phyloP scores from a whole-genome alignment of 169 alveolate genomes.

The Blepharisma undulans region DNA sequence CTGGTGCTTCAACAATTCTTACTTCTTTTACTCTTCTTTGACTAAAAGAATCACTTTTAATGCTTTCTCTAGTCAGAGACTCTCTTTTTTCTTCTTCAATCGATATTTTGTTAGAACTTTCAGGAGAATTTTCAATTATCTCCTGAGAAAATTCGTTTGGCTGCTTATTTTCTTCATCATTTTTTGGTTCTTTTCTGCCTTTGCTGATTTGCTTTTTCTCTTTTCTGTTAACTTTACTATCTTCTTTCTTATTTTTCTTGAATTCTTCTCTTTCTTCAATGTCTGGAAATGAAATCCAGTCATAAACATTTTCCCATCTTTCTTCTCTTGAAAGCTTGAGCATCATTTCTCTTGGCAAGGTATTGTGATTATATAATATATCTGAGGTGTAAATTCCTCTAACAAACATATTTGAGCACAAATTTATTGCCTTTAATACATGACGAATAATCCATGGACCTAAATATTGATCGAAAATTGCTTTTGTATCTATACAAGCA shows the following conservation, averaged over 20 bases:
- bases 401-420: constrained; percentile 67
- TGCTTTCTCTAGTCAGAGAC: not conserved
- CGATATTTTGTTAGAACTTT: not conserved
- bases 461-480: constrained; percentile 43
- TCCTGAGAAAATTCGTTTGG: not conserved
- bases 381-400: constrained; percentile 81
- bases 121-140: not conserved
- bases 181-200: not conserved
- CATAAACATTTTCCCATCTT: constrained; percentile 41
- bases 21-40: not conserved
- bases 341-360: constrained; percentile 69
- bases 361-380: constrained; percentile 53
- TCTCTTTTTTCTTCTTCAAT: not conserved
- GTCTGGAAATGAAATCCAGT: not conserved
- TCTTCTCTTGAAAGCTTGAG: constrained; percentile 45
- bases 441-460: constrained; percentile 52
- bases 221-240: not conserved
- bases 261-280: not conserved
- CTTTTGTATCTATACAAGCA: constrained; percentile 44
- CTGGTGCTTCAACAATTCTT: not conserved
- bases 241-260: not conserved
- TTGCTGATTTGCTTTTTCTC: not conserved
- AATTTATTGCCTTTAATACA: constrained; percentile 57
- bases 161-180: not conserved
- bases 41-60: not conserved